These are phyloP conservation scores for Dendrobium catenatum DNA, from an alignment of 106 monocot genomes.

Conservation along the genomic window DNA sequence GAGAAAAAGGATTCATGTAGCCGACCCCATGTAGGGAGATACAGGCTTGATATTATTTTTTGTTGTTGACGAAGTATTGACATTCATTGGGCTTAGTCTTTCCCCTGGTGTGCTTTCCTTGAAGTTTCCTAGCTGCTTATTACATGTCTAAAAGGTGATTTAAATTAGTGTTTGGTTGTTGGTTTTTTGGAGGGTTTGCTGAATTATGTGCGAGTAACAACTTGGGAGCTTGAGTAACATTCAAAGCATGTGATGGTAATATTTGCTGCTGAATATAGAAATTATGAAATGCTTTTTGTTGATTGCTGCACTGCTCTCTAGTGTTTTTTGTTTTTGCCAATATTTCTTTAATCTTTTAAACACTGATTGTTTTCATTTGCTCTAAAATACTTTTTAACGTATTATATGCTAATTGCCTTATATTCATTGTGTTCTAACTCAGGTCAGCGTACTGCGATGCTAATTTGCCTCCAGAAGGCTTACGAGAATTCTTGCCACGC, in stretches of 20 bases:
- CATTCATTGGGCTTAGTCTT: too few relatives aligned
- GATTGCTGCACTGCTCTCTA: neutral
- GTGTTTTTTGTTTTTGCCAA: neutral
- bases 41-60: too few relatives aligned
- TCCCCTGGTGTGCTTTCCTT: too few relatives aligned
- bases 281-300: constrained; percentile 1
- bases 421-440: constrained; percentile 11
- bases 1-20: too few relatives aligned
- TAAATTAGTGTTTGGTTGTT: neutral
- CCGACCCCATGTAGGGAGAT: too few relatives aligned
- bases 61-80: too few relatives aligned
- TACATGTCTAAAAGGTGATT: neutral
- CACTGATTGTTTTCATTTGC: neutral
- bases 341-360: neutral
- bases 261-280: neutral
- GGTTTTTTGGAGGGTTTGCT: neutral
- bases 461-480: constrained; percentile 70
- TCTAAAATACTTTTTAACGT: neutral
- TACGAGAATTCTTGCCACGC: constrained; percentile 76
- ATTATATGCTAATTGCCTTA: neutral
- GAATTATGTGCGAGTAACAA: neutral
- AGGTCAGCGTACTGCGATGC: constrained; percentile 97
- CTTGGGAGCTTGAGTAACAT: neutral
- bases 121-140: neutral
- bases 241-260: constrained; percentile 3